Conservation (phyloP, 2,329 filamentous ascomycete species). For the Pseudocercospora cruenta region DNA sequence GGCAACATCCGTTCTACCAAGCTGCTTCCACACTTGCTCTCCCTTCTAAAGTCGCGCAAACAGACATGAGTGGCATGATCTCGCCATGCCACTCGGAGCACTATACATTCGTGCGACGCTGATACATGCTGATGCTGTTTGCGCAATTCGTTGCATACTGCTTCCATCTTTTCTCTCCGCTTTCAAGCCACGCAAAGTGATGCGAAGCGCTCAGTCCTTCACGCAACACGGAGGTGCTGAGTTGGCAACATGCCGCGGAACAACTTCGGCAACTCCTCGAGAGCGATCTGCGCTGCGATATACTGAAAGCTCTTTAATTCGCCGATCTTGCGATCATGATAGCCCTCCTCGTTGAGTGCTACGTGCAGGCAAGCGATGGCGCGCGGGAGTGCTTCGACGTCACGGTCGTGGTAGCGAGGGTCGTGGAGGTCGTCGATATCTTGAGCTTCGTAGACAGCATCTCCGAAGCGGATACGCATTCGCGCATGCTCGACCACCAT, state of each 20-base stretch:
- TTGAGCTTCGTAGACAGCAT: constrained; percentile 31
- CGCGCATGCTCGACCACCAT: constrained; percentile 47
- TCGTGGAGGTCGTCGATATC: constrained; percentile 34
- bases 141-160: too few species aligned
- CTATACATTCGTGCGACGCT: too few species aligned
- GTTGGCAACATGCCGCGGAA: constrained; percentile 19
- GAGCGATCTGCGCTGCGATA: constrained; percentile 54
- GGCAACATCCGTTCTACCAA: too few species aligned
- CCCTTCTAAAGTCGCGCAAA: too few species aligned
- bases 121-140: too few species aligned
- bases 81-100: too few species aligned
- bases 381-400: constrained; percentile 50
- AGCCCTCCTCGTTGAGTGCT: constrained; percentile 42
- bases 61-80: too few species aligned
- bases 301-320: constrained; percentile 57
- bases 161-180: too few species aligned
- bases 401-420: constrained; percentile 33
- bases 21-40: too few species aligned
- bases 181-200: not conserved
- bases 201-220: too few species aligned
- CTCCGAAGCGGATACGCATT: constrained; percentile 49
- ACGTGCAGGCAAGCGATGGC: constrained; percentile 56
- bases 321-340: constrained; percentile 38
- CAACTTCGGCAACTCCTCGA: constrained; percentile 52
- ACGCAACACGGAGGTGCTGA: too few species aligned